Evolutionary conservation across 371 early-diverging fungal genomes (phyloP), one percentile per base, ranked within the genome.

Genomic region (Conidiobolus incongruus): DNA sequence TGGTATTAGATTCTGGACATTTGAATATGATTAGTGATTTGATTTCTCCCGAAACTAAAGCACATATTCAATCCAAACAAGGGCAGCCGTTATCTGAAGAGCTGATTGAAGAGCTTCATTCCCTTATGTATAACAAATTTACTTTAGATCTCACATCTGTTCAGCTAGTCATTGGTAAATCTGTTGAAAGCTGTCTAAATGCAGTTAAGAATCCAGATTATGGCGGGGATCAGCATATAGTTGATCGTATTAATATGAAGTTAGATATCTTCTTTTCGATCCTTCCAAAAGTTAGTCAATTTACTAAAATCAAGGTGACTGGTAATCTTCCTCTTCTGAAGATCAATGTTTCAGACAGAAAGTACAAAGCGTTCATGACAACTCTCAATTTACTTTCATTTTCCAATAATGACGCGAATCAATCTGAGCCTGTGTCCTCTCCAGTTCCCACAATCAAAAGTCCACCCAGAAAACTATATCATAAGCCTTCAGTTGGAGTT

Each of bases 1-100:
- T 88, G 7, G 81, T 92, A 0, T 55, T 95, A 20, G 96, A 97
- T 56, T 81, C 86, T 3, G 98, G 98, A 38, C 88, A 85, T 41
- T 77, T 97, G 47, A 70, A 70, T 20, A 72, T 95, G 2, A 77
- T 77, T 47, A 84, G 83, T 44, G 71, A 85, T 32, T 54, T 90
- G 26, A 81, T 85, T 1, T 69, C 72, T 17, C 72, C 74, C 37
- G 72, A 73, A 10, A 61, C 63, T 11, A 70, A 78, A 24, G 59
- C 69, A 8, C 65, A 77, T 19, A 51, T 90, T 16, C 75, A 81
- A 48, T 55, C 59, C 2, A 79, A 77, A 50, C 66, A 72, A 19
- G 65, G 68, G 21, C 47, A 63, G 5, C 68, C 66, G 7, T 56
- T 79, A 45, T 67, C 70, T 0, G 65, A 61, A 0, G 63, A 64